Evolutionary conservation across 129 eudicot species (phyloP).

Genomic region (Tagetes erecta): DNA sequence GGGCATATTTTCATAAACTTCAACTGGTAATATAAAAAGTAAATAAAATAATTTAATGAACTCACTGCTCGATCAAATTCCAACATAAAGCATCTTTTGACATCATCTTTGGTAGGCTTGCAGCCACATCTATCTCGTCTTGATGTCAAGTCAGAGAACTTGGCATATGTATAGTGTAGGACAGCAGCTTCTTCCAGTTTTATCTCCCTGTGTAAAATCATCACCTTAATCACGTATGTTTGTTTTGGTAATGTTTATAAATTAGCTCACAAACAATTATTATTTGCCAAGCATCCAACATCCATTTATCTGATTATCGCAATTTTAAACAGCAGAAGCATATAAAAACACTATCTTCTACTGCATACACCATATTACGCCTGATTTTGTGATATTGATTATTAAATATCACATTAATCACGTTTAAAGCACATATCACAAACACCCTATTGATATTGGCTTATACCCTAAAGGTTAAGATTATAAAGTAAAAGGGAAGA

Average conservation of each 20-base stretch:
- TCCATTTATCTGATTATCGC: background rate
- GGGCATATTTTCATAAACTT: constrained; percentile 19
- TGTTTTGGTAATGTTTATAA: background rate
- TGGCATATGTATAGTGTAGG: constrained; percentile 83
- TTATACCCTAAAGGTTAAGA: constrained; percentile 1
- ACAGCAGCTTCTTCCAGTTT: constrained; percentile 97
- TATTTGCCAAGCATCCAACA: background rate
- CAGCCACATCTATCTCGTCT: constrained; percentile 95
- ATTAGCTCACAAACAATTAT: background rate
- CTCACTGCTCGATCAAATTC: constrained; percentile 95
- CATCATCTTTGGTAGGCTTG: constrained; percentile 94
- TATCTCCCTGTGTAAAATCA: constrained; percentile 61
- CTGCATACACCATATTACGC: background rate
- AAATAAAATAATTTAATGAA: constrained; percentile 10
- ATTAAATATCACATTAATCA: background rate
- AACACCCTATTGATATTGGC: background rate
- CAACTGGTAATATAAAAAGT: background rate
- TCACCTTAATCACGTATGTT: background rate
- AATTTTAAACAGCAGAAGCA: background rate
- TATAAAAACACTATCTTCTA: no score
- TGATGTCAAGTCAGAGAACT: constrained; percentile 91
- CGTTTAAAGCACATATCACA: background rate
- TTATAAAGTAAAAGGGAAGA: constrained; percentile 7
- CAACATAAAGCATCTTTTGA: constrained; percentile 92
- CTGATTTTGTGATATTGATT: background rate